Conservation (phyloP, 768 basidiomycete genomes). For the Boletus sp. region DNA sequence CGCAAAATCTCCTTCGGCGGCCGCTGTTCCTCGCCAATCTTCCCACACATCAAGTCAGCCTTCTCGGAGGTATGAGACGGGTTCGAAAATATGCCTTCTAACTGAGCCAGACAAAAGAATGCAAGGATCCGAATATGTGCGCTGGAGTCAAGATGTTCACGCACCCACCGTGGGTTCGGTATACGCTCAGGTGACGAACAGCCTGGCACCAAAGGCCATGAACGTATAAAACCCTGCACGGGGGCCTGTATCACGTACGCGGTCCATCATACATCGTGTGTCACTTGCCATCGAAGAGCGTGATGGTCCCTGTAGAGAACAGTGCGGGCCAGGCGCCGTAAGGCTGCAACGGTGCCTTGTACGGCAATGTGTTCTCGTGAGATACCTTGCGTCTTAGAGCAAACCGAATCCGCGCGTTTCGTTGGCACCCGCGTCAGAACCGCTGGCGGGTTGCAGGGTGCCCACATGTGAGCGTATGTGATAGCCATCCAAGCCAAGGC, state of each 20-base stretch:
- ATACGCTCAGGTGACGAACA: constrained; percentile 52
- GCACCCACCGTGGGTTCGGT: neutral
- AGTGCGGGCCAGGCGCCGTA: constrained; percentile 63
- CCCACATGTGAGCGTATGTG: constrained; percentile 57
- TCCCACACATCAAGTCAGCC: constrained; percentile 47
- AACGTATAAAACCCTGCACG: constrained; percentile 37
- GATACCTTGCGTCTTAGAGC: constrained; percentile 43
- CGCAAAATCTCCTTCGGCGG: constrained; percentile 40
- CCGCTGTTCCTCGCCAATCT: constrained; percentile 55
- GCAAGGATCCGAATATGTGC: constrained; percentile 33
- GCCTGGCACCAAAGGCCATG: constrained; percentile 44
- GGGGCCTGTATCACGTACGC: neutral
- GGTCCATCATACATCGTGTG: neutral
- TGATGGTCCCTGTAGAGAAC: constrained; percentile 49
- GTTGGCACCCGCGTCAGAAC: constrained; percentile 4
- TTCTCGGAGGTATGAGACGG: constrained; percentile 38
- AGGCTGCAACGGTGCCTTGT: constrained; percentile 31
- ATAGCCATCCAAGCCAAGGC: constrained; percentile 43
- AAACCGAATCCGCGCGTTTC: constrained; percentile 31
- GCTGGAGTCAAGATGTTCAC: neutral
- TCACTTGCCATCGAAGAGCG: constrained; percentile 53
- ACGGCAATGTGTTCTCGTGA: constrained; percentile 46
- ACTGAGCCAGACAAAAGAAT: constrained; percentile 34
- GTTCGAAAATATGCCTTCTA: constrained; percentile 37
- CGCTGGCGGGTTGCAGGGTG: neutral